These are phyloP conservation scores for Penicillium fimorum DNA, from an alignment of 495 filamentous ascomycete genomes.

Conservation along the genomic window DNA sequence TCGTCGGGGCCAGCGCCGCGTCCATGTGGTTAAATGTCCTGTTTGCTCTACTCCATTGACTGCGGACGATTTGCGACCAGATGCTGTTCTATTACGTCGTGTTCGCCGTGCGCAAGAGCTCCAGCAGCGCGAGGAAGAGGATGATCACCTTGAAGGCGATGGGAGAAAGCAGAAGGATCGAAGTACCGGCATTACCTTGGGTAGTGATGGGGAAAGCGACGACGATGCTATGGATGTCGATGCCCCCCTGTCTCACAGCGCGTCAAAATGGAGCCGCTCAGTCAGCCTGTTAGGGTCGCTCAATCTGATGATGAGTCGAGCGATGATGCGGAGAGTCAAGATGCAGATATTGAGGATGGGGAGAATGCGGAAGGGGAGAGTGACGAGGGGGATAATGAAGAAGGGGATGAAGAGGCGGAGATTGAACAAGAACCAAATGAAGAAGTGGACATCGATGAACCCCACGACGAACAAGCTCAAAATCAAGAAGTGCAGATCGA, in stretches of 20 bases:
- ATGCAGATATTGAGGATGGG: conserved; percentile 3
- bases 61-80: conserved; percentile 38
- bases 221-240: conserved; percentile 29
- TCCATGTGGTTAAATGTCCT: conserved; percentile 44
- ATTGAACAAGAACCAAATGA: background rate
- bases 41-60: conserved; percentile 46
- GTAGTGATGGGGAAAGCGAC: conserved; percentile 21
- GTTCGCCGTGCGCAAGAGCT: conserved; percentile 39
- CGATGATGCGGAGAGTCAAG: conserved; percentile 4
- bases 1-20: conserved; percentile 22
- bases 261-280: conserved; percentile 6
- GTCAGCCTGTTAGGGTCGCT: background rate
- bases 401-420: background rate
- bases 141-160: conserved; percentile 31
- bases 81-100: conserved; percentile 43
- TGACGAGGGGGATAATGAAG: background rate
- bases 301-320: conserved; percentile 2
- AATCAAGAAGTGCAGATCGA: background rate
- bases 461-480: too few relatives aligned
- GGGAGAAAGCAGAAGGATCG: conserved; percentile 8
- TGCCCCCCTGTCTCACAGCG: conserved; percentile 6
- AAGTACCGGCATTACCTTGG: conserved; percentile 18
- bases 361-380: background rate
- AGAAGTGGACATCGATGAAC: background rate
- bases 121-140: conserved; percentile 38